Base-by-base conservation (phyloP, 495 filamentous ascomycete genomes). In the Oidiodendron maius region DNA sequence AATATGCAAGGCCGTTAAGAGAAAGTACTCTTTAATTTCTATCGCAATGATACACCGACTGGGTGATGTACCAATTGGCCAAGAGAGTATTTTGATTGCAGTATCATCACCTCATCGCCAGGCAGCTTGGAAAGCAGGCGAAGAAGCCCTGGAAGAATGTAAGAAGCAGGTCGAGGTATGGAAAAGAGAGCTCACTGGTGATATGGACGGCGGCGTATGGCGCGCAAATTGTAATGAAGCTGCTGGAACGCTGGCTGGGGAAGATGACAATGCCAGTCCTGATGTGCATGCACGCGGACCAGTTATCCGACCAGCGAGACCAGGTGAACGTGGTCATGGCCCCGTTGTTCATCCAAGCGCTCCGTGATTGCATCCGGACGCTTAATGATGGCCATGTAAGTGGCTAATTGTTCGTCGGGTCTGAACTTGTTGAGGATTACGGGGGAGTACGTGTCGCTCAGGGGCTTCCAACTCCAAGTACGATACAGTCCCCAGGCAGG, bases 41-140 rank as follows among this genome's bases (percentile, higher is more conserved):
- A 82, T 97, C 42, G 77, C 81, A 34, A 87, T 97, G 60, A 71
- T 84, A 38, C 93, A 98, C 65, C 76, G 93, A n/a, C 72, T 98
- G 6, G 93, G 93, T 0, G 69, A 74, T 13, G 90, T 95, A 3
- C 89, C 89, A 2, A 80, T 98, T 32, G 82, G 80, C 4, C 91
- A 97, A 65, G 91, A 95, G 61, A 94, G 88, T 56, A 91, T 98
- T 56, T 69, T 91, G 50, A 89, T 98, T 62, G 88, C 89, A 8
- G 87, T 97, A 12, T 86, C 85, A 42, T 72, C 85, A 18, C 80
- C 86, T 36, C 93, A 98, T 74, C 76, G 93, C n/a, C 77, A 82
- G 57, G 86, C 86, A 36, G 93, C 87, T 30, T 98, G 91, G 91
- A 68, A 70, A 55, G 94, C 82, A 0, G 93, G 88, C 0, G 91